phyloP scores from a whole-genome alignment of 371 early-diverging fungal genomes.

The Nematocida major region DNA sequence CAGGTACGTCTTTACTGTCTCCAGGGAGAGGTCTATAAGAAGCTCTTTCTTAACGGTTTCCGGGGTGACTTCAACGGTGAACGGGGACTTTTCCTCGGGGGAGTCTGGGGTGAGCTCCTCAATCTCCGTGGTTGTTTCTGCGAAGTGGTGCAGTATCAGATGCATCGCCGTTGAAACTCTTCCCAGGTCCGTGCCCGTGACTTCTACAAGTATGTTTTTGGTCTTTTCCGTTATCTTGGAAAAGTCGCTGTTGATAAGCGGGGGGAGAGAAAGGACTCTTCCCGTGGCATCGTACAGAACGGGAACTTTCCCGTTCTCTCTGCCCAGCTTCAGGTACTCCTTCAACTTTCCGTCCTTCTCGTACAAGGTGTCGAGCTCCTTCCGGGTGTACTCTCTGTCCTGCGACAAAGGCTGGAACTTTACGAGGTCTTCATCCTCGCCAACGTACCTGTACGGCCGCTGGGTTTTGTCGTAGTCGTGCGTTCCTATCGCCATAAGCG shows the following conservation, averaged over 20 bases:
- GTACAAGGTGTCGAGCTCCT: conserved; percentile 79
- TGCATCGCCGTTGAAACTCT: conserved; percentile 59
- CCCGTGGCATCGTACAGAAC: conserved; percentile 77
- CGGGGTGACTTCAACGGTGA: conserved; percentile 64
- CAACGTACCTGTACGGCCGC: conserved; percentile 88
- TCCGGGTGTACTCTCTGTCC: conserved; percentile 73
- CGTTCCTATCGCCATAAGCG: conserved; percentile 91
- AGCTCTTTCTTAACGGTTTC: conserved; percentile 69
- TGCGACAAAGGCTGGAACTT: conserved; percentile 83
- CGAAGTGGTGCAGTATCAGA: conserved; percentile 57
- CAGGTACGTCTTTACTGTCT: conserved; percentile 40
- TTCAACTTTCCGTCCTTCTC: conserved; percentile 74
- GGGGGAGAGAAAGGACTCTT: conserved; percentile 86
- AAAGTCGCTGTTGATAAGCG: conserved; percentile 94
- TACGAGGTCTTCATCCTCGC: conserved; percentile 75
- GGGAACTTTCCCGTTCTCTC: conserved; percentile 74
- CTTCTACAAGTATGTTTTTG: conserved; percentile 93
- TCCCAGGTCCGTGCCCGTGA: conserved; percentile 82
- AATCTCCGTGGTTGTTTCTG: conserved; percentile 70
- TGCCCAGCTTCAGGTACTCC: conserved; percentile 82
- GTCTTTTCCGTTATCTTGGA: conserved; percentile 88
- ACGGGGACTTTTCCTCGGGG: not conserved
- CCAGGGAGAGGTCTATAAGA: conserved; percentile 24
- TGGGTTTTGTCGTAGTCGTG: conserved; percentile 90
- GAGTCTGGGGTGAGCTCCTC: conserved; percentile 58